A percentile compares a stretch with the other conserved stretches of the same genome.
Evolutionary conservation across 2,329 filamentous ascomycete genomes (phyloP).

Genomic region (Hymenoscyphus fructigenus): DNA sequence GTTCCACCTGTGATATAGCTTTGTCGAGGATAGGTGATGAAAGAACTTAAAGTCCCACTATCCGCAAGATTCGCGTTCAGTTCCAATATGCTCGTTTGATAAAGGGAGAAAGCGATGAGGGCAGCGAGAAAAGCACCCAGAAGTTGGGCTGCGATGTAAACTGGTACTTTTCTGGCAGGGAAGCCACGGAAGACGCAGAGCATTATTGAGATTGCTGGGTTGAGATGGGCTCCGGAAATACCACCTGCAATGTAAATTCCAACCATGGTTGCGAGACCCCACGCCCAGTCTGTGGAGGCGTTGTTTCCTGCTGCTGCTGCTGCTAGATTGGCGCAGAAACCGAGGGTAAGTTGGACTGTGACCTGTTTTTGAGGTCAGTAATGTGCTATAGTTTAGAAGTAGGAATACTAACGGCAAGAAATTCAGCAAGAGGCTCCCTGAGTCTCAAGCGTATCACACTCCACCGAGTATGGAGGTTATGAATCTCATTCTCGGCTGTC

Average conservation of each 20-base stretch:
- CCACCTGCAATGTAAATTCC: conserved; percentile 49
- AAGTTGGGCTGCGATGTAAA: conserved; percentile 52
- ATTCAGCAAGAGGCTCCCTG: conserved; percentile 53
- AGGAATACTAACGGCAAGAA: conserved; percentile 44
- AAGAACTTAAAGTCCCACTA: conserved; percentile 40
- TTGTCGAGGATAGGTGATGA: conserved; percentile 46
- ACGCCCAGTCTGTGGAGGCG: conserved; percentile 46
- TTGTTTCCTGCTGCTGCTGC: conserved; percentile 40
- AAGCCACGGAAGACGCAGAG: conserved; percentile 52
- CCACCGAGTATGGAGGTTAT: conserved; percentile 40
- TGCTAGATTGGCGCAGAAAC: conserved; percentile 49
- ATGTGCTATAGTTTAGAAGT: background rate
- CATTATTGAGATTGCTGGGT: conserved; percentile 45
- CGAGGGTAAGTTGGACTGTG: conserved; percentile 42
- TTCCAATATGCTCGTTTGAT: conserved; percentile 40
- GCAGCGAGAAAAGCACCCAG: conserved; percentile 51
- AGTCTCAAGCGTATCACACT: conserved; percentile 46
- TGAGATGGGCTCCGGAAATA: conserved; percentile 47
- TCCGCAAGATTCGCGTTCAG: conserved; percentile 24
- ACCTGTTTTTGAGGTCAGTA: conserved; percentile 16
- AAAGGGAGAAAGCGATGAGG: conserved; percentile 47
- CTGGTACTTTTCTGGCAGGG: conserved; percentile 49
- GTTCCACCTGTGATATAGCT: conserved; percentile 39
- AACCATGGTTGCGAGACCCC: conserved; percentile 55
- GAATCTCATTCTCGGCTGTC: conserved; percentile 27